A percentile compares a stretch with the other conserved stretches of the same genome.
These are phyloP conservation scores for Auxenochlorella protothecoides DNA, from an alignment of 139 green algal genomes.

Conservation along the genomic window DNA sequence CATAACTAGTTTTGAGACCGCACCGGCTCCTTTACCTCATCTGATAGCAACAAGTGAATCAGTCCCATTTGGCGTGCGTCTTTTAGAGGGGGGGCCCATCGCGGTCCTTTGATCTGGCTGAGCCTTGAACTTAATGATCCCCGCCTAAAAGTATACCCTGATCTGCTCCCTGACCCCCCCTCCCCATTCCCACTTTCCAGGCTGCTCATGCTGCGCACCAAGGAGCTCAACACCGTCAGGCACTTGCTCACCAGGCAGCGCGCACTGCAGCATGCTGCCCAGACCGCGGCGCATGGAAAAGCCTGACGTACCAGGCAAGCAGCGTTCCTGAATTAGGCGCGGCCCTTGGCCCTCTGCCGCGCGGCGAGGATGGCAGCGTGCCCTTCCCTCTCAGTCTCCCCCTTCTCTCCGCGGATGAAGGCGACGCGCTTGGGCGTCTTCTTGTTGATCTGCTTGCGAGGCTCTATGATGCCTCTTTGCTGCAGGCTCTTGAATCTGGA, in stretches of 20 bases:
- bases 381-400: constrained; percentile 14
- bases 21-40: no score
- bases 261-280: not conserved
- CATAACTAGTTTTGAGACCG: no score
- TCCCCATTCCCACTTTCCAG: constrained; percentile 4
- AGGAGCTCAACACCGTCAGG: constrained; percentile 40
- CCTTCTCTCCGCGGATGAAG: constrained; percentile 27
- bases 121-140: constrained; percentile 13
- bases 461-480: constrained; percentile 66
- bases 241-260: not conserved
- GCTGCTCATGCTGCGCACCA: constrained; percentile 48
- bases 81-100: not conserved
- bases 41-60: no score
- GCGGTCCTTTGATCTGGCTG: not conserved
- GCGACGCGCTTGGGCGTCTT: constrained; percentile 24
- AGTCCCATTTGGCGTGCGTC: no score
- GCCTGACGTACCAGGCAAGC: no score
- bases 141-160: not conserved
- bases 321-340: no score
- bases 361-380: constrained; percentile 21
- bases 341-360: not conserved
- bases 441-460: constrained; percentile 37
- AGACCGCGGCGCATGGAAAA: not conserved
- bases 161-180: no score
- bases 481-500: constrained; percentile 73